Base-by-base conservation (phyloP, 2,329 filamentous ascomycete genomes). In the Aspergillus puulaauensis region DNA sequence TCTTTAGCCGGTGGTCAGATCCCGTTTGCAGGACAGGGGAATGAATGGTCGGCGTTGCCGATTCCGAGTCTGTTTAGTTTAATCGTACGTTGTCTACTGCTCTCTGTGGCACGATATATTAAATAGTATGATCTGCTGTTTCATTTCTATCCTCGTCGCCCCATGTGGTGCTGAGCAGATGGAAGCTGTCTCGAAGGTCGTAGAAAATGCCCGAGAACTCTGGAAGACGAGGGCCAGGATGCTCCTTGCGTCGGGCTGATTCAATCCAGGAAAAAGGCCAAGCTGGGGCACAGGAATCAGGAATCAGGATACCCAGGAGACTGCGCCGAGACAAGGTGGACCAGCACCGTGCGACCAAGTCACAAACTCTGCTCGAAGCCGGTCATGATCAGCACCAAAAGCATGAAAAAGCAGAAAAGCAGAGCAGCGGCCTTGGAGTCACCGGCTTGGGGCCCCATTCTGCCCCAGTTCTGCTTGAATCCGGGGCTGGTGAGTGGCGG, bases 401-500 rank as follows among this genome's bases (percentile, higher is more conserved):
- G 11, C 27, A 15, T n/a, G 17, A 6, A 48, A 46, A 46, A 31
- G 27, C 27, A 31, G 27, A 31, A 9, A 7, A 3, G n/a, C 45
- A 35, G 15, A 37, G 14, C 17, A 33, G 17, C 23, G 48, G 14
- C 40, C 35, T n/a, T 15, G 21, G 31, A 21, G 37, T 15, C 9
- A 11, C 9, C 0, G 27, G 27, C 35, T 40, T 51, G 33, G 48
- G 35, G 48, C 48, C 48, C 48, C 35, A 27, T 27, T 11, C 4
- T 39, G 23, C 51, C 19, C 27, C 27, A 31, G 27, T 31, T 31
- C 27, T 31, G 27, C 27, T 31, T 11, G 41, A 15, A 53, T 46
- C 41, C 51, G 51, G 51, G 41, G 51, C 15, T 15, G 43, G 14
- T 53, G 51, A 53, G 41, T 46, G 51, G 51, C 51, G 51, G 43